Evolutionary conservation across 352 stramenopile species (phyloP), one percentile per base, ranked within the genome.

Genomic region (Phytophthora tentaculata): DNA sequence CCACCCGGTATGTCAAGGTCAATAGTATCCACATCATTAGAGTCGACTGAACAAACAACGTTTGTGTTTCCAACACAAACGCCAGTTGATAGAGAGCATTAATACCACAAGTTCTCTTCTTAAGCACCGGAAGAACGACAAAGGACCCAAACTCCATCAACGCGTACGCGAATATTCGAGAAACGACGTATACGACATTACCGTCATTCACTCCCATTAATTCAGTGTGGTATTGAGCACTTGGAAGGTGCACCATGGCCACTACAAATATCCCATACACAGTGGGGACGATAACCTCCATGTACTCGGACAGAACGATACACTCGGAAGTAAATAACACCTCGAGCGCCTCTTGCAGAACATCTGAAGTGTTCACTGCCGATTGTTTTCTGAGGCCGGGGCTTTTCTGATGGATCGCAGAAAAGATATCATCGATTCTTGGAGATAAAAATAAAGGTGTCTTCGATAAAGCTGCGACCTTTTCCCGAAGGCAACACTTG

Each of bases 31-130:
- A 78, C 26, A 67, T 65, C 47, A 80, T 67, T 0, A 80, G 20
- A 19, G 54, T 76, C 29, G 64, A 63, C 12, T 75, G 70, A 7
- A 83, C 39, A 14, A 67, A 64, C 14, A 63, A 19, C 12, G 50
- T 35, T 50, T 77, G 76, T 0, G 67, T 77, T 47, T 83, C 76
- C 10, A 81, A 26, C 14, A 83, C 76, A 52, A 83, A 83, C 6
- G 69, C 65, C 3, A 81, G 29, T 23, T 78, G 63, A 19, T 79
- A 61, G 2, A 79, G 47, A 2, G 49, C 41, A 8, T 58, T 71
- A 19, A 83, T 58, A 0, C 62, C 32, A n/a, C 68, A 64, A 12
- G 32, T 51, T 22, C 54, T 29, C 28, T 50, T 55, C n/a, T 70
- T 52, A 14, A 71, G 19, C 2, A 64, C 23, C 14, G 28, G 48